Conservation (phyloP, 2,329 filamentous ascomycete genomes). For the Ceratocystis albifundus region DNA sequence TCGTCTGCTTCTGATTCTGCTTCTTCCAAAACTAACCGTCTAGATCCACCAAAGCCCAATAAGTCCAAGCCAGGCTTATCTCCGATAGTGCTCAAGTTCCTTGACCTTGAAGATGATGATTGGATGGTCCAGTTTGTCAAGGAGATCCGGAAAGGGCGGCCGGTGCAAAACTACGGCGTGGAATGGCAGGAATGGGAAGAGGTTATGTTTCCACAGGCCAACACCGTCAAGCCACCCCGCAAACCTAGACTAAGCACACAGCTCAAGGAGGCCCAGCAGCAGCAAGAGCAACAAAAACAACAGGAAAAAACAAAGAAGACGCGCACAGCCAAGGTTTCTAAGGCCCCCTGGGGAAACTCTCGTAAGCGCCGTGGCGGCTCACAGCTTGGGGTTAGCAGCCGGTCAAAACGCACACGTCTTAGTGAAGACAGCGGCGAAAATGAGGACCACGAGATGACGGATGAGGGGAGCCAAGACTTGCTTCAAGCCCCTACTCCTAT, state of each 20-base stretch:
- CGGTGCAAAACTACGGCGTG: not conserved
- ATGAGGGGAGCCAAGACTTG: not conserved
- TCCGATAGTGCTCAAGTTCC: not conserved
- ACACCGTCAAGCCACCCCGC: not conserved
- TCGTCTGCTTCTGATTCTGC: not conserved
- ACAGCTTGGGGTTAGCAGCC: not conserved
- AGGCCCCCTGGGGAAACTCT: not conserved
- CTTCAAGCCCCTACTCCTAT: not conserved
- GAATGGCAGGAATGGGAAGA: slow-evolving; percentile 14
- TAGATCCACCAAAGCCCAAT: not conserved
- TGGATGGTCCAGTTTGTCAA: slow-evolving; percentile 3
- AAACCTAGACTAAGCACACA: slow-evolving; percentile 6
- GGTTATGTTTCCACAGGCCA: slow-evolving; percentile 5
- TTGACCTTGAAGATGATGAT: slow-evolving; percentile 5
- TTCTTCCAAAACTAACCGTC: not conserved
- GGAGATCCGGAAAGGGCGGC: not conserved
- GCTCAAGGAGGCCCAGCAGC: not conserved
- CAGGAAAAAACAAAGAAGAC: not conserved
- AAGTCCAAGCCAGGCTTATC: not conserved
- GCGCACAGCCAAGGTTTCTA: not conserved
- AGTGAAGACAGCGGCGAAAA: not conserved
- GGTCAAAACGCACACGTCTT: not conserved
- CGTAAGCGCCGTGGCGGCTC: not conserved
- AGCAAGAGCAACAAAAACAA: not conserved
- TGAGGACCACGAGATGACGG: not conserved